Base-by-base conservation (phyloP, 2,329 filamentous ascomycete species). In the Cercospora citrullina region DNA sequence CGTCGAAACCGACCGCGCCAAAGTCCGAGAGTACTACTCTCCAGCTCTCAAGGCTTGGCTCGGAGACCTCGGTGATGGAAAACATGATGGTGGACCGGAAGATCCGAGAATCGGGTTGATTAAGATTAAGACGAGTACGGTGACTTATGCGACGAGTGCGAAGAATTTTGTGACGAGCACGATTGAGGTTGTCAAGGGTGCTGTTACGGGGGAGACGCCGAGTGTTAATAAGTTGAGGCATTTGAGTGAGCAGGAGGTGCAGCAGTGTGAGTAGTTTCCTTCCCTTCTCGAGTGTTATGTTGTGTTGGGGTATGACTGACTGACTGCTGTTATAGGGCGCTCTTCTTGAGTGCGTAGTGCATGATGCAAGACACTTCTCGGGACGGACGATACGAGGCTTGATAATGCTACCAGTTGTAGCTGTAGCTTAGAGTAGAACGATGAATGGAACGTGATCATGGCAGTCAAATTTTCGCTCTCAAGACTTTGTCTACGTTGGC, bases 41-140 rank as follows among this genome's bases (percentile, higher is more conserved):
- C 86, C 88, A 0, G 78, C 84, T 0, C 83, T 96, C 69, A 94
- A 93, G 83, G 90, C 91, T 0, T 96, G 93, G 93, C 76, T 97
- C 16, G 93, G 93, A 5, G 93, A 96, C 72, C 85, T 96, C 18
- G 91, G 90, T 23, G 93, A 96, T 71, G 93, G 92, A 58, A 88
- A 85, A 67, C 93, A 96, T 77, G 91, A 96, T 72, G 93, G 93
- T 28, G 89, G 91, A 1, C 89, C 90, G 69, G 87, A 92, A 1
- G 93, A 96, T 75, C 93, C 93, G 12, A 86, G 93, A 23, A 92
- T 96, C 72, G 91, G 88, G 45, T 81, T 96, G 71, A 96, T 96
- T 74, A 89, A 88, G 66, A 89, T 96, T 69, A 89, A 89, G 82
- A 86, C 89, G 16, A 84, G 85, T 72, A 90, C 91, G 1, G 89